phyloP scores from a whole-genome alignment of 2,329 filamentous ascomycete genomes.

The Alternaria panax region DNA sequence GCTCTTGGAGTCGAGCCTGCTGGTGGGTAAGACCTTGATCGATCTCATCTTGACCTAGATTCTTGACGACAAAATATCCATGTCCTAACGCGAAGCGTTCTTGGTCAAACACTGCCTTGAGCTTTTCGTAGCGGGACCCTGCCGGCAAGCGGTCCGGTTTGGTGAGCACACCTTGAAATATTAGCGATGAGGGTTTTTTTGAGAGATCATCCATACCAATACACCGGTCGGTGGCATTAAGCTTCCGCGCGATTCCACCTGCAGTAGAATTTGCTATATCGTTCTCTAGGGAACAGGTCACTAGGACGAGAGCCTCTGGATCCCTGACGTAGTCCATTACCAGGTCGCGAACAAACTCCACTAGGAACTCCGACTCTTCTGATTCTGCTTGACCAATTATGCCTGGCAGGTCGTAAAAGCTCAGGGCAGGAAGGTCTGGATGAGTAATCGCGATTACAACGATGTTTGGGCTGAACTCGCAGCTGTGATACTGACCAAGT shows the following conservation, averaged over 20 bases:
- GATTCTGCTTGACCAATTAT: constrained; percentile 75
- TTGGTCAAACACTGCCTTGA: constrained; percentile 69
- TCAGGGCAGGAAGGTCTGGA: constrained; percentile 73
- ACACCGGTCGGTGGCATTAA: constrained; percentile 53
- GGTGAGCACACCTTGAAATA: constrained; percentile 74
- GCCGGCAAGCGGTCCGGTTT: constrained; percentile 77
- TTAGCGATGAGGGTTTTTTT: not conserved
- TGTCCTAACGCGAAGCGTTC: constrained; percentile 69
- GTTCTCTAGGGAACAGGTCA: constrained; percentile 78
- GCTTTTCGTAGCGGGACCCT: constrained; percentile 60
- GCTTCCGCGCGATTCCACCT: constrained; percentile 60
- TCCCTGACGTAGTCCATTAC: constrained; percentile 74
- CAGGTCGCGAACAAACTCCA: constrained; percentile 74
- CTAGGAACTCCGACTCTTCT: constrained; percentile 57
- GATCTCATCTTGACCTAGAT: constrained; percentile 63
- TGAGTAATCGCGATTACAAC: constrained; percentile 79
- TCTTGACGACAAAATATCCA: constrained; percentile 81
- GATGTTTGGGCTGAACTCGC: constrained; percentile 83
- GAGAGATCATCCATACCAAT: constrained; percentile 40
- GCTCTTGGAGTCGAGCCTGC: constrained; percentile 59
- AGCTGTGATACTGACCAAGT: constrained; percentile 48
- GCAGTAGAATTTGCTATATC: constrained; percentile 80
- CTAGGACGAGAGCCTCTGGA: constrained; percentile 75
- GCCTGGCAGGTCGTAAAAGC: constrained; percentile 86
- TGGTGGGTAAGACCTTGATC: constrained; percentile 54